phyloP scores from a whole-genome alignment of 2,329 filamentous ascomycete species.

The Magnaporthales sp. region DNA sequence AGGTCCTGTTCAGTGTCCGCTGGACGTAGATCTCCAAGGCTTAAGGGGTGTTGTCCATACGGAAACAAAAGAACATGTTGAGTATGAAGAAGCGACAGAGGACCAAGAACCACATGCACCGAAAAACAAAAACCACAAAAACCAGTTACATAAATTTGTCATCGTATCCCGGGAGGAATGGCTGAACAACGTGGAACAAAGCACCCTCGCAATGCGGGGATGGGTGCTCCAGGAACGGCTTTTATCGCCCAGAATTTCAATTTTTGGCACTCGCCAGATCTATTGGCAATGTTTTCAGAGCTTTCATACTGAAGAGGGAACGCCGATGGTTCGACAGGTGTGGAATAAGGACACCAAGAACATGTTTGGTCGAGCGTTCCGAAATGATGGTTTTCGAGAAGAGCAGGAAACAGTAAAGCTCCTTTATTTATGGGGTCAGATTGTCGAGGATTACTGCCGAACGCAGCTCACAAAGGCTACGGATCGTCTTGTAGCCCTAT shows the following conservation, averaged over 20 bases:
- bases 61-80: not conserved
- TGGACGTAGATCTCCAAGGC: not conserved
- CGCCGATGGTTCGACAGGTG: not conserved
- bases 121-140: not conserved
- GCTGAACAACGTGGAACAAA: not conserved
- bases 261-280: not conserved
- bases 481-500: not conserved
- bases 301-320: not conserved
- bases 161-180: not conserved
- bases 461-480: not conserved
- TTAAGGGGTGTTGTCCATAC: too few species aligned
- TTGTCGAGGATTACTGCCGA: not conserved
- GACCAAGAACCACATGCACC: not conserved
- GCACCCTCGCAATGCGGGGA: not conserved
- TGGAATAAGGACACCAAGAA: not conserved
- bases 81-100: not conserved
- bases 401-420: not conserved
- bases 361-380: not conserved
- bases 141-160: not conserved
- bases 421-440: not conserved
- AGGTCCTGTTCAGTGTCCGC: not conserved
- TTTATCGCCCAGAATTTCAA: not conserved
- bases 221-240: not conserved
- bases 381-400: not conserved
- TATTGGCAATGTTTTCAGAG: not conserved